A percentile compares a stretch with the other conserved stretches of the same genome.
Evolutionary conservation across 805 yeast species (phyloP).

Genomic region (Lipomyces mesembrius): DNA sequence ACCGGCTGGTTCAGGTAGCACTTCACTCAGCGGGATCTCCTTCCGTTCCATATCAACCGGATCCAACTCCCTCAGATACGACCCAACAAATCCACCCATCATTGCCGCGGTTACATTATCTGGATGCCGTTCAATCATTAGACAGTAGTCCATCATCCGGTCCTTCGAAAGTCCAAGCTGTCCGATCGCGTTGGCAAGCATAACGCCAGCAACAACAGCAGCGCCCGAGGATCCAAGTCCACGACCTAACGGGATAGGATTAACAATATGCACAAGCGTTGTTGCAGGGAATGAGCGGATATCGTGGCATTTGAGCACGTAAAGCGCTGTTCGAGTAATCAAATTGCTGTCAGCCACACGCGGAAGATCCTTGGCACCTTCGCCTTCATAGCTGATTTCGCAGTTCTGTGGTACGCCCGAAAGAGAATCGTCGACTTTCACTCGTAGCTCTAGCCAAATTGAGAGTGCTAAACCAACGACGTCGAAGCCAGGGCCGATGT

Average conservation of each 20-base stretch:
- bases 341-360: slow-evolving; percentile 75
- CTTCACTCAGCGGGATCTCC: slow-evolving; percentile 82
- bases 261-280: slow-evolving; percentile 75
- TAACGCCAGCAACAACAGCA: slow-evolving; percentile 95
- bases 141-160: slow-evolving; percentile 89
- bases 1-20: slow-evolving; percentile 77
- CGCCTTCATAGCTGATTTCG: slow-evolving; percentile 68
- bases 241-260: slow-evolving; percentile 95
- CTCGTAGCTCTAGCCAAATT: slow-evolving; percentile 71
- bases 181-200: slow-evolving; percentile 86
- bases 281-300: slow-evolving; percentile 79
- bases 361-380: slow-evolving; percentile 83
- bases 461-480: slow-evolving; percentile 91
- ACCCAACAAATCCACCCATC: slow-evolving; percentile 99
- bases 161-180: slow-evolving; percentile 71
- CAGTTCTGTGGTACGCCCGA: slow-evolving; percentile 66
- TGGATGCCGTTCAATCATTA: slow-evolving; percentile 98
- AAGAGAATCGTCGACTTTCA: slow-evolving; percentile 59
- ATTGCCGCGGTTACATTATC: slow-evolving; percentile 98
- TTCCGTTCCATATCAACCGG: slow-evolving; percentile 73
- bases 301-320: slow-evolving; percentile 83
- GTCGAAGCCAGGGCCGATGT: slow-evolving; percentile 98
- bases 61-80: slow-evolving; percentile 80
- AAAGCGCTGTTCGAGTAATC: slow-evolving; percentile 90
- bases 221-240: slow-evolving; percentile 98